Evolutionary conservation across 257 asterid genomes (phyloP), one percentile per base, ranked within the genome.

Genomic region (Solanum rostratum): DNA sequence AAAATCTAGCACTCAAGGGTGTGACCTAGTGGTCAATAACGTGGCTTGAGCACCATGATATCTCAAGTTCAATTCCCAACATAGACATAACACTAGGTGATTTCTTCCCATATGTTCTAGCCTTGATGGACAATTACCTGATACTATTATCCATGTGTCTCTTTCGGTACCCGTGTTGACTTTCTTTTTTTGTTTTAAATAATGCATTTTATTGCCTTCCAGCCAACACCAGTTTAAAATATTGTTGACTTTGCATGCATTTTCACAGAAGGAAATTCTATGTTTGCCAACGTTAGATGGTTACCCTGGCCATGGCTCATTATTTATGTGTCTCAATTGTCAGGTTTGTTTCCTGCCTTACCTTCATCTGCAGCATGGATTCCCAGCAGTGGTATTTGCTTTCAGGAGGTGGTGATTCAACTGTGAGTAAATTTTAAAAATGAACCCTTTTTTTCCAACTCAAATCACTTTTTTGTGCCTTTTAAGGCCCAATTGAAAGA

Each of bases 401-500:
- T 85, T 97, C 99, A 13, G 98, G 99, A 83, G 92, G 98, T 86
- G 99, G 99, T 70, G 99, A 97, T 92, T 94, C 99, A 84, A 94
- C 99, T 3, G 99, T 97, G 89, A 94, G 99, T 94, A 69, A 68
- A 52, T 12, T 41, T 69, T 6, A 4, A 22, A 45, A 46, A 83
- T 46, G 11, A 74, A 14, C 1, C 1, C 43, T 15, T 15, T 80
- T 66, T 22, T 0, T 59, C 0, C 0, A 57, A 46, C 81, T 24
- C 41, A 49, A 49, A 15, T 76, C 24, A 24, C 9, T 10, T 16
- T 74, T 46, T 46, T 76, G 24, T 2, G 24, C 81, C 39, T 73
- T 62, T 15, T 49, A 76, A 74, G 27, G 9, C 16, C 37, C 43
- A 52, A 73, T 45, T 74, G 55, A 59, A 74, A 46, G 27, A 46